Conservation (phyloP, 805 yeast species). For the Sugiyamaella lignohabitans region DNA sequence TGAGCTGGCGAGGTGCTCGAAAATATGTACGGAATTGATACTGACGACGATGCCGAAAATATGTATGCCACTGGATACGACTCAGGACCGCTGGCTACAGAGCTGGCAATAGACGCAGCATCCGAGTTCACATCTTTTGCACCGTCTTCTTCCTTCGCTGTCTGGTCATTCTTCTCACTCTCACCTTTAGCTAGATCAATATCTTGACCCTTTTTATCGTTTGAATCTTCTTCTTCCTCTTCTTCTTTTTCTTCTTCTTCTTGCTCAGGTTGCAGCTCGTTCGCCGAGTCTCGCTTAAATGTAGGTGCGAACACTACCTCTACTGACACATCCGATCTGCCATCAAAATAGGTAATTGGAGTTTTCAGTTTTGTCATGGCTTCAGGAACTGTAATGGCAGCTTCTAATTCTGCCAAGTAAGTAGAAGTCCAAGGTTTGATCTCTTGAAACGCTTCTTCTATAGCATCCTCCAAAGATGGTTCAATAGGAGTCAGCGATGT, state of each 20-base stretch:
- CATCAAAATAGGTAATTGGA: constrained; percentile 19
- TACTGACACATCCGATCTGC: constrained; percentile 13
- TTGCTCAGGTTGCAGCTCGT: neutral
- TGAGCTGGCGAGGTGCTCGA: constrained; percentile 12
- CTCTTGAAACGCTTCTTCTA: constrained; percentile 19
- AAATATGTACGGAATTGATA: constrained; percentile 13
- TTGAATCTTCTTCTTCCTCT: neutral
- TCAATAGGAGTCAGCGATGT: constrained; percentile 31
- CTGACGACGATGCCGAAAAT: constrained; percentile 7
- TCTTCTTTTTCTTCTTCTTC: neutral
- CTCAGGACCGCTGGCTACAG: neutral
- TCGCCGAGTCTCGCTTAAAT: constrained; percentile 1
- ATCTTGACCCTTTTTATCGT: constrained; percentile 3
- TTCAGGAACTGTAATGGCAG: constrained; percentile 25
- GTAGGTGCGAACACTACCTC: constrained; percentile 28
- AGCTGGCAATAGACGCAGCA: neutral
- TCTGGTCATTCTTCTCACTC: neutral
- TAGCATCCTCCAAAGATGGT: constrained; percentile 26
- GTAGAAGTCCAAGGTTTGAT: constrained; percentile 26
- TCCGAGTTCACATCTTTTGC: neutral
- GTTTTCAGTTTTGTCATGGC: constrained; percentile 22
- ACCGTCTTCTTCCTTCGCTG: neutral
- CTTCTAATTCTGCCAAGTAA: constrained; percentile 23
- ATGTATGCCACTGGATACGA: constrained; percentile 19
- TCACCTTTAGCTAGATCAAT: neutral